phyloP scores from a whole-genome alignment of 345 rosid genomes.

The Kernera saxatilis region DNA sequence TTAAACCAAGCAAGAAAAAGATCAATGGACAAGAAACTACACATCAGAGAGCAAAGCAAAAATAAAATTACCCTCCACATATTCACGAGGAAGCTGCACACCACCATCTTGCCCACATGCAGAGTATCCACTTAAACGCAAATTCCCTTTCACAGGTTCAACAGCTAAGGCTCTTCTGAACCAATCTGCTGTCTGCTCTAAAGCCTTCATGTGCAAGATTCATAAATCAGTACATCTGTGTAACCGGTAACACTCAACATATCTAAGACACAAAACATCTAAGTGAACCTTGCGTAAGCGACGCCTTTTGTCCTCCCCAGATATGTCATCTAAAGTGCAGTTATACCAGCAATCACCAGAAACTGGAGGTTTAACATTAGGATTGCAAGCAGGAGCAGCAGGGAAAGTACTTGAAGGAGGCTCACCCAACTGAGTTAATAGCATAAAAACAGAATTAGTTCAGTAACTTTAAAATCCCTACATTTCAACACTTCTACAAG shows the following conservation, averaged over 20 bases:
- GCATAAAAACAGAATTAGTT: constrained; percentile 10
- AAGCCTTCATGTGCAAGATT: constrained; percentile 55
- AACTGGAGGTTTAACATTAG: constrained; percentile 69
- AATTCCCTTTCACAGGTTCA: constrained; percentile 95
- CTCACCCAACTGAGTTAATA: constrained; percentile 73
- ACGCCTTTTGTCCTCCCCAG: constrained; percentile 78
- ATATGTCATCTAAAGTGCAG: constrained; percentile 87
- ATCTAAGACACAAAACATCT: not conserved
- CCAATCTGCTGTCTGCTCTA: constrained; percentile 94
- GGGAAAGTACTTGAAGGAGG: constrained; percentile 51
- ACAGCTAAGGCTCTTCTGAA: constrained; percentile 87
- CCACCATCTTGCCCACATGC: constrained; percentile 99
- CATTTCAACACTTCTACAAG: not conserved
- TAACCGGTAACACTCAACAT: not conserved
- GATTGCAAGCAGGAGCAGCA: constrained; percentile 71
- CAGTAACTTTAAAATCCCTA: not conserved
- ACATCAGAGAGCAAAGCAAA: constrained; percentile 1
- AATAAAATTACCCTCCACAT: constrained; percentile 71
- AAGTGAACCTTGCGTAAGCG: constrained; percentile 81
- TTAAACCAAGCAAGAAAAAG: not conserved
- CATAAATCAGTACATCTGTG: constrained; percentile 22
- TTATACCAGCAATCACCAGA: constrained; percentile 97
- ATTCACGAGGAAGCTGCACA: constrained; percentile 92
- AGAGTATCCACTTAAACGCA: constrained; percentile 97
- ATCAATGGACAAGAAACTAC: not conserved